phyloP scores from a whole-genome alignment of 345 rosid species.

The Balakata baccata region DNA sequence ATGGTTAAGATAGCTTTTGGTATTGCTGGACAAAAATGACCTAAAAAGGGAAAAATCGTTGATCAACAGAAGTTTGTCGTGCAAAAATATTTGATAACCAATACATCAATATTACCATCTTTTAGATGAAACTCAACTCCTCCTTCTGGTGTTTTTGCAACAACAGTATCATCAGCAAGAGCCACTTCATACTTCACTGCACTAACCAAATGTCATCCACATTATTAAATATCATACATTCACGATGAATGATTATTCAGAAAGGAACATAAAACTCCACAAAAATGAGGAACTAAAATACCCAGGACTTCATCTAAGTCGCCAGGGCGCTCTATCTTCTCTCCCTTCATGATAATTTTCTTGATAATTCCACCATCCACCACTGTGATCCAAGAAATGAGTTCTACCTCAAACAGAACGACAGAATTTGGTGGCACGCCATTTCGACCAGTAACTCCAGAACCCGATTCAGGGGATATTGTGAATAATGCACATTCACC shows the following conservation, averaged over 20 bases:
- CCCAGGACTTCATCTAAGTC: constrained; percentile 68
- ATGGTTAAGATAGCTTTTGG: constrained; percentile 49
- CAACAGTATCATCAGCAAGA: constrained; percentile 41
- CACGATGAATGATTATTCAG: constrained; percentile 5
- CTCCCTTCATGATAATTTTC: constrained; percentile 53
- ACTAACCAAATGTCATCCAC: constrained; percentile 14
- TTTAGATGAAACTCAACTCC: constrained; percentile 57
- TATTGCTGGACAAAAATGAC: constrained; percentile 53
- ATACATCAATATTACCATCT: constrained; percentile 43
- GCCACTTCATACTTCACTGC: constrained; percentile 51
- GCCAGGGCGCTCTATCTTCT: constrained; percentile 37
- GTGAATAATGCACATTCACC: constrained; percentile 59
- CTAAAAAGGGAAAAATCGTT: constrained; percentile 25
- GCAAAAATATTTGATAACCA: neutral
- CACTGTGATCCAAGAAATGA: constrained; percentile 51
- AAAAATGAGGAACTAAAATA: constrained; percentile 20
- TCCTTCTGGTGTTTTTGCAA: constrained; percentile 44
- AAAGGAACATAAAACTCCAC: neutral
- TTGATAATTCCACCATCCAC: constrained; percentile 58
- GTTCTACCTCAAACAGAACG: constrained; percentile 49
- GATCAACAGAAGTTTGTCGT: neutral
- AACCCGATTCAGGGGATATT: constrained; percentile 45
- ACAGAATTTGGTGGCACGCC: constrained; percentile 44
- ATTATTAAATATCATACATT: neutral
- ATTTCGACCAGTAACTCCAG: constrained; percentile 40